A percentile compares a stretch with the other conserved stretches of the same genome.
Evolutionary conservation across 805 yeast genomes (phyloP).

Genomic region (Saturnispora quitensis): DNA sequence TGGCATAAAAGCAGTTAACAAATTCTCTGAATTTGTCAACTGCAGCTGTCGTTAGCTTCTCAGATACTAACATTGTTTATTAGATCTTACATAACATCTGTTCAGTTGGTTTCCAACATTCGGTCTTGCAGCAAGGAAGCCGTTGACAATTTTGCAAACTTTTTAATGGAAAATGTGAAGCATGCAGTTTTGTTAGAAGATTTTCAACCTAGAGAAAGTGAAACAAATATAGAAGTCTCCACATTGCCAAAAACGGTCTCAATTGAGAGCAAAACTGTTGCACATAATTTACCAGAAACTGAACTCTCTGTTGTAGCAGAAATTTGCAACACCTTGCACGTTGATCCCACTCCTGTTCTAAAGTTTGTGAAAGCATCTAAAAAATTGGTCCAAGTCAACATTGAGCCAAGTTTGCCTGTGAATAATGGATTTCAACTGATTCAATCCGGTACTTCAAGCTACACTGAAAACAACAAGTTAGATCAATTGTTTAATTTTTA

Average conservation of each 20-base stretch:
- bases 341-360: not conserved
- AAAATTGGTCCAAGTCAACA: not conserved
- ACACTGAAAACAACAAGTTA: not conserved
- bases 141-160: not conserved
- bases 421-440: not conserved
- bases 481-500: constrained; percentile 1
- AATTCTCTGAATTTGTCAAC: not conserved
- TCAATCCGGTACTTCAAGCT: not conserved
- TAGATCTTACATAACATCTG: not conserved
- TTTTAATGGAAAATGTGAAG: not conserved
- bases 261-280: not conserved
- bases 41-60: not conserved
- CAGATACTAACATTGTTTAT: not conserved
- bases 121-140: not conserved
- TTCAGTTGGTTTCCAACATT: constrained; percentile 1
- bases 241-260: constrained; percentile 1
- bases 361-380: not conserved
- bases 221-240: not conserved
- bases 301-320: not conserved
- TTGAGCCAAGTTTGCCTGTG: not conserved
- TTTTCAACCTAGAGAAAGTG: not conserved
- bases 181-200: not conserved
- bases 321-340: not conserved
- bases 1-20: not conserved
- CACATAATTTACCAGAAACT: not conserved